Percentiles rank a stretch among this genome's conserved stretches.
Evolutionary conservation across 106 monocot genomes (phyloP).

Genomic region (Platanthera zijinensis): DNA sequence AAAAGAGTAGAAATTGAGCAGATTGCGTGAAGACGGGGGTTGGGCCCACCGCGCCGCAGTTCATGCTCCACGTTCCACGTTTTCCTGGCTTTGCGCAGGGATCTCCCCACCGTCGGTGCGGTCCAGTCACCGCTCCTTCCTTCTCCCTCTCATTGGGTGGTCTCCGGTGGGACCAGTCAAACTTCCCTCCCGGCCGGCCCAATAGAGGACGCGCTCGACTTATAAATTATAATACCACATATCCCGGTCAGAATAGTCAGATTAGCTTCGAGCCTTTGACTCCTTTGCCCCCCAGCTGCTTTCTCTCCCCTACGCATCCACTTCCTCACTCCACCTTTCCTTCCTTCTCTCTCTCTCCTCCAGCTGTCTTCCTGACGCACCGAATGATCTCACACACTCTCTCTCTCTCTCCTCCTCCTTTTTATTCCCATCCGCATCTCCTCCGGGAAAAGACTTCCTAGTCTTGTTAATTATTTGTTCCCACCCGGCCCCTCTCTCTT

Average conservation of each 20-base stretch:
- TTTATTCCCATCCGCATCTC: constrained; percentile 28
- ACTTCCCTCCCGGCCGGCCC: constrained; percentile 23
- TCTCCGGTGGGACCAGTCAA: constrained; percentile 25
- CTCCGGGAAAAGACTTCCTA: constrained; percentile 39
- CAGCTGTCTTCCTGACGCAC: constrained; percentile 36
- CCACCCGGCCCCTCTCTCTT: not conserved
- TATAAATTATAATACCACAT: not conserved
- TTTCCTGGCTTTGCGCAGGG: not conserved
- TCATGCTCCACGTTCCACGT: not conserved
- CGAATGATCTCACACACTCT: constrained; percentile 15
- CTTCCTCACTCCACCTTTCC: not conserved
- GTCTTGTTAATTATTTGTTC: not conserved
- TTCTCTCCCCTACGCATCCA: not conserved
- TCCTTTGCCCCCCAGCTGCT: not conserved
- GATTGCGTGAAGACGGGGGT: not conserved
- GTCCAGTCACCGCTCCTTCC: constrained; percentile 1
- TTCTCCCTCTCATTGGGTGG: not conserved
- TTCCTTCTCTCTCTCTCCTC: constrained; percentile 5
- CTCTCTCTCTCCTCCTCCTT: constrained; percentile 8
- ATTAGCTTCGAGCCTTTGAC: constrained; percentile 10
- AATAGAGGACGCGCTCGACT: constrained; percentile 26
- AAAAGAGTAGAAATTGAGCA: too few species aligned
- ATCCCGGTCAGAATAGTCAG: constrained; percentile 17
- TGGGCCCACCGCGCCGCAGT: constrained; percentile 9
- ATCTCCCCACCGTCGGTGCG: constrained; percentile 1